Base-by-base conservation (phyloP, 192 early-diverging fungal species). In the Umbelopsis isabellina region DNA sequence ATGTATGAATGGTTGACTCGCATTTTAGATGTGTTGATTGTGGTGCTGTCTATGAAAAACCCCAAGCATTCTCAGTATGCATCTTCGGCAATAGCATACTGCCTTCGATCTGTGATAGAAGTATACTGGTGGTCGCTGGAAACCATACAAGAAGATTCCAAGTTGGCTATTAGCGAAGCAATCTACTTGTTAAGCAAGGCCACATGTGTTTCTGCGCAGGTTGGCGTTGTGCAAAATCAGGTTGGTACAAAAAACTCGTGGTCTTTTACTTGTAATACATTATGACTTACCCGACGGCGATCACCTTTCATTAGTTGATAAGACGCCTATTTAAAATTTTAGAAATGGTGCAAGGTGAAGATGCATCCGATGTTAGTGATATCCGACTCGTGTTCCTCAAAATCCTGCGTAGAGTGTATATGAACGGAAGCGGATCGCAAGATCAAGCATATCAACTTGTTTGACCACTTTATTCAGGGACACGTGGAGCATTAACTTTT, bases 1-100 rank as follows among this genome's bases (percentile, higher is more conserved):
- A 61, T 37, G 27, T 61, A 61, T 12, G 23, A 75, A 45, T 84
- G 84, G 83, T 45, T 88, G 0, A 69, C 84, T 25, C 72, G 81
- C 23, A 73, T 86, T 4, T 66, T 88, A 44, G 83, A 88, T 72
- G 66, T 83, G 4, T 49, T 88, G 22, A 81, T 88, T n/a, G 71
- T 88, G 8, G 23, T 79, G 23, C 73, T 61, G 22, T 72, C 70
- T 35, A 50, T 47, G 5, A 16, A 64, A 15, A 21, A 52, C 11
- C 2, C 30, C 9, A n/a, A n/a, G 1, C 55, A 30, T 2, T 61
- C 12, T 16, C 12, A 35, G 2, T 18, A 61, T 13, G 55, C 55
- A 16, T 16, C 27, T 15, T 35, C 25, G 3, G 30, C 55, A 0
- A 30, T 61, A 16, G 55, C 27, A 21, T 2, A 5, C 15, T 49